These are phyloP conservation scores for Beauveria pseudobassiana DNA, from an alignment of 2,329 filamentous ascomycete genomes.

Conservation along the genomic window DNA sequence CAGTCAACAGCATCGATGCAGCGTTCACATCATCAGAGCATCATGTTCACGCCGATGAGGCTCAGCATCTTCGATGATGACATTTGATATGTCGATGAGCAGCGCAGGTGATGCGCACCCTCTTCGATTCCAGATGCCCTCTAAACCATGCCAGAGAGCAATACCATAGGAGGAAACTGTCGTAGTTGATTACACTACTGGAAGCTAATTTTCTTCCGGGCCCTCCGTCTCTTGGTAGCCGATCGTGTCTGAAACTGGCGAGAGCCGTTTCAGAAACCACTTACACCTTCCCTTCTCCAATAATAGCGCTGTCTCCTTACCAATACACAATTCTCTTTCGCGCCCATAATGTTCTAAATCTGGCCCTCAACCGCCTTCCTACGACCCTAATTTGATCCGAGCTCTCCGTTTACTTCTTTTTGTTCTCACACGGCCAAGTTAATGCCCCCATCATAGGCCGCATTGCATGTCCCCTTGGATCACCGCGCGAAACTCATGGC, in stretches of 20 bases:
- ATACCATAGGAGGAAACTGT: background rate
- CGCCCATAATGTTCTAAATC: too few species aligned
- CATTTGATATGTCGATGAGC: background rate
- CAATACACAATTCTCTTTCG: background rate
- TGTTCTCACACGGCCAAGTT: background rate
- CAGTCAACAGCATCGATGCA: too few species aligned
- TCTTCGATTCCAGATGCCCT: too few species aligned
- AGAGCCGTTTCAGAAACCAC: background rate
- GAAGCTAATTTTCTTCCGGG: background rate
- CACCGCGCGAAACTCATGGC: background rate
- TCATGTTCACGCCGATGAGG: background rate
- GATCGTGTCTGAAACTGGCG: constrained; percentile 1
- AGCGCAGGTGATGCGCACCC: background rate
- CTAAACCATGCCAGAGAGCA: background rate
- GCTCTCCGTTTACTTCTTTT: background rate
- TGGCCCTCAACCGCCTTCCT: background rate
- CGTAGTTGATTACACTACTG: background rate
- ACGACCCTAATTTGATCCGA: background rate
- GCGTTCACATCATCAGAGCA: background rate
- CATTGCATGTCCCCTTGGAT: background rate
- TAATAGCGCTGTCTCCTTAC: background rate
- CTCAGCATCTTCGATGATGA: background rate
- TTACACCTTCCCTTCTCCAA: background rate
- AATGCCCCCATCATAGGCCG: background rate
- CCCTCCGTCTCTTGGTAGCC: background rate